phyloP scores from a whole-genome alignment of 2,329 filamentous ascomycete genomes.

The Penicillium sumatraense region DNA sequence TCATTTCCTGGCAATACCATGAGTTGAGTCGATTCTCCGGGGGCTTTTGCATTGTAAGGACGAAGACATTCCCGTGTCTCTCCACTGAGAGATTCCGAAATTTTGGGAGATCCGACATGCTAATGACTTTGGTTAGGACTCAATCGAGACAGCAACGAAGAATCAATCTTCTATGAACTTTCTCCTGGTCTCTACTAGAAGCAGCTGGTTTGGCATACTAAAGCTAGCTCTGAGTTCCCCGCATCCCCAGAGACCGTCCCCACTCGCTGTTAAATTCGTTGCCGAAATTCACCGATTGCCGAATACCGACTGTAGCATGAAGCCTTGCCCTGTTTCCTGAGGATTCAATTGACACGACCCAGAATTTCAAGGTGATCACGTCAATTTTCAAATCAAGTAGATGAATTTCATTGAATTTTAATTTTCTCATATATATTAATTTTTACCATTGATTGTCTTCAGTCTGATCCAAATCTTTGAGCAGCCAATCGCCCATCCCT shows the following conservation, averaged over 20 bases:
- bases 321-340: too few relatives aligned
- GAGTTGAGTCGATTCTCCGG: constrained; percentile 60
- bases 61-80: constrained; percentile 52
- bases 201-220: neutral
- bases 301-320: constrained; percentile 6
- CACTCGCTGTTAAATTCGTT: neutral
- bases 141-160: too few relatives aligned
- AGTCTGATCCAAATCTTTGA: constrained; percentile 32
- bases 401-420: neutral
- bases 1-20: constrained; percentile 58
- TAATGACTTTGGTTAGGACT: neutral
- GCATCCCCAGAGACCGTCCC: constrained; percentile 12
- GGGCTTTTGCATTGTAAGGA: constrained; percentile 59
- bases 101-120: constrained; percentile 31
- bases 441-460: constrained; percentile 13
- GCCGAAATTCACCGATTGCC: constrained; percentile 23
- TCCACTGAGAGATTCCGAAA: constrained; percentile 52
- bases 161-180: too few relatives aligned
- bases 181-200: neutral
- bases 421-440: too few relatives aligned
- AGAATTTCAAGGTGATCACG: too few relatives aligned
- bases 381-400: neutral
- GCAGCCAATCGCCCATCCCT: constrained; percentile 35
- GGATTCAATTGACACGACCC: too few relatives aligned
- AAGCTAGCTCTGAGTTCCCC: constrained; percentile 7